Percentiles rank a stretch among this genome's conserved stretches.
Conservation (phyloP, 2,329 filamentous ascomycete species). For the Fusarium papillatum region DNA sequence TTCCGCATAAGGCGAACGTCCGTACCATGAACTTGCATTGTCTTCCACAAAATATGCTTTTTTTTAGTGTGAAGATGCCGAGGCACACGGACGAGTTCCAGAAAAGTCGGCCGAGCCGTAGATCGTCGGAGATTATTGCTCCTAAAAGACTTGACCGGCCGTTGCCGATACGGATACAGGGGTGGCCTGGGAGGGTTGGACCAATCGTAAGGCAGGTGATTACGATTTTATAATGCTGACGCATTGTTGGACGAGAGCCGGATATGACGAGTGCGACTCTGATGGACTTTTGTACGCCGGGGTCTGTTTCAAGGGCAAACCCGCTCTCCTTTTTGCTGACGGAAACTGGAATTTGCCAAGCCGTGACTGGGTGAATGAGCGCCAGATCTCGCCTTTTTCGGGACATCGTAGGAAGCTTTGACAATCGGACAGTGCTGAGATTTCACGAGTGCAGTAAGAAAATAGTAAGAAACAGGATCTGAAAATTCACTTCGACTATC, state of each 20-base stretch:
- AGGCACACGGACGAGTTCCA: slow-evolving; percentile 27
- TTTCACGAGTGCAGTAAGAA: no score
- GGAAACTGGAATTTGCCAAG: not conserved
- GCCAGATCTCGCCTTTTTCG: not conserved
- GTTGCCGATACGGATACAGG: not conserved
- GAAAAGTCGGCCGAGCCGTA: slow-evolving; percentile 10
- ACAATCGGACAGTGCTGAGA: no score
- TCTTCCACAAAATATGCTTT: not conserved
- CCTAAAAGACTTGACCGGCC: not conserved
- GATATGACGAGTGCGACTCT: not conserved
- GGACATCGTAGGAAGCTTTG: not conserved
- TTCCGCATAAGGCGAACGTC: slow-evolving; percentile 2
- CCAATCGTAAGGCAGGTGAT: not conserved
- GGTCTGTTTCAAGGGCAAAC: not conserved
- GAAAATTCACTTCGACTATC: not conserved
- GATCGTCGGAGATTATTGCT: slow-evolving; percentile 19
- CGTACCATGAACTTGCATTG: slow-evolving; percentile 1
- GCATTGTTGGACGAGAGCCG: not conserved
- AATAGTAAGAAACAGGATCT: not conserved
- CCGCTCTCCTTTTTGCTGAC: not conserved
- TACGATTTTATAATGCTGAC: not conserved
- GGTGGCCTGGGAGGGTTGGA: not conserved
- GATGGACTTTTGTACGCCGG: not conserved
- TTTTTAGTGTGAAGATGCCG: slow-evolving; percentile 13
- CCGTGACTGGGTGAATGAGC: not conserved